Evolutionary conservation across 805 yeast species (phyloP), one percentile per base, ranked within the genome.

Genomic region (Cyberlindnera xishuangbannaensis): DNA sequence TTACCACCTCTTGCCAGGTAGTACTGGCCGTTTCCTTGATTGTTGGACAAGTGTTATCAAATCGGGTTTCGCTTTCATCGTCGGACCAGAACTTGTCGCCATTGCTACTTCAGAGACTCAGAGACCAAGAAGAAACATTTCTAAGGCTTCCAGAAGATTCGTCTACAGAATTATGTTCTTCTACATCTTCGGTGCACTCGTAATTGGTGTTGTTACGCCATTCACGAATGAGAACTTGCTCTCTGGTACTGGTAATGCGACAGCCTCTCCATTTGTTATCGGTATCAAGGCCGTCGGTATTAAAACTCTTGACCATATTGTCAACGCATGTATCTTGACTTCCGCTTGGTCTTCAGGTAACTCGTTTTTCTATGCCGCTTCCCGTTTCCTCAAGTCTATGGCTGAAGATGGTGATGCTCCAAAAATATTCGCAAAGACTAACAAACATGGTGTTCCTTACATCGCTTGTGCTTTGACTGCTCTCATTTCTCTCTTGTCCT

Each of bases 321-420:
- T 86, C 52, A 86, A 86, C 55, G 90, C 82, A 5, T 76, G 83
- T 56, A 80, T 86, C 44, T 60, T 86, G 51, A 61, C 84, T 22
- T 81, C 85, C 42, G 88, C 85, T 30, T 73, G 83, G 56, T 83
- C 92, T 7, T 90, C 94, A 27, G 79, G 83, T 25, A 84, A 83
- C 61, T 79, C 88, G 2, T 87, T 80, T 61, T 68, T 83, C 53
- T 83, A 81, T 58, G 79, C 81, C 48, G 81, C 83, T 18, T 72
- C 90, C 15, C 72, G 95, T 67, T 75, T 80, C 27, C 62, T 80
- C 20, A 81, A 79, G 55, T 78, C 83, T 27, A 64, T 84, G 50
- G 72, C 92, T 3, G 71, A 73, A 32, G 81, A 79, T 44, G 83
- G 85, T 14, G 78, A 77, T 53, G 86, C 90, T n/a, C 92, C 92